Evolutionary conservation across 1,139 yeast genomes (phyloP), one percentile per base, ranked within the genome.

Genomic region (Pichia inconspicua): DNA sequence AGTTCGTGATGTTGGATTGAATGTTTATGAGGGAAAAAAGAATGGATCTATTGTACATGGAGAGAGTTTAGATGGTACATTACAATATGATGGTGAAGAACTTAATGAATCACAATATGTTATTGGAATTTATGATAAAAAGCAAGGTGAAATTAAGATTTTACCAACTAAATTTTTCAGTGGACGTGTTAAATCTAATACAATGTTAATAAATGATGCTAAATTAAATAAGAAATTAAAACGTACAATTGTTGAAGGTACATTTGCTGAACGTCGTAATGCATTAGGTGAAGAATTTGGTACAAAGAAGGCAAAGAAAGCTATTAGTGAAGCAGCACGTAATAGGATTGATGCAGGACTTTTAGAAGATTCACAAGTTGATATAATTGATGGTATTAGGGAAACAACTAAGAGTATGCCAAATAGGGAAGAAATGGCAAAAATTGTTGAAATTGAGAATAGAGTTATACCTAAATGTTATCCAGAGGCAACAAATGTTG

Each of bases 201-300:
- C 41, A 22, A 46, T 40, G 15, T 32, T 54, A 31, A 48, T 51
- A 14, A 38, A 45, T 36, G 56, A 54, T 48, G 48, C 49, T 1
- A 46, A 48, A 46, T 40, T 54, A 19, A 41, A 44, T 14, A 50
- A 46, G 12, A 42, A 36, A n/a, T 36, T 50, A 9, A 52, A 52
- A 30, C 47, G 52, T 36, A 46, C 44, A 32, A 44, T 47, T 40
- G 39, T 28, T 5, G 47, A 48, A 12, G 49, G 52, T 31, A 34
- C 53, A 10, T 50, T 47, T 40, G 27, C 44, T 5, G 71, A 72
- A 14, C 87, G 85, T 67, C 77, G 96, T 64, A 85, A 78, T 54
- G 86, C 87, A 3, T 75, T 92, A 60, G 98, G 98, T 62, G 92
- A 88, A 67, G 94, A 95, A 2, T 92, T 92, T 58, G 99, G 99